A percentile compares a stretch with the other conserved stretches of the same genome.
phyloP scores from a whole-genome alignment of 805 yeast species.

The Crinitomyces ghanaensis region DNA sequence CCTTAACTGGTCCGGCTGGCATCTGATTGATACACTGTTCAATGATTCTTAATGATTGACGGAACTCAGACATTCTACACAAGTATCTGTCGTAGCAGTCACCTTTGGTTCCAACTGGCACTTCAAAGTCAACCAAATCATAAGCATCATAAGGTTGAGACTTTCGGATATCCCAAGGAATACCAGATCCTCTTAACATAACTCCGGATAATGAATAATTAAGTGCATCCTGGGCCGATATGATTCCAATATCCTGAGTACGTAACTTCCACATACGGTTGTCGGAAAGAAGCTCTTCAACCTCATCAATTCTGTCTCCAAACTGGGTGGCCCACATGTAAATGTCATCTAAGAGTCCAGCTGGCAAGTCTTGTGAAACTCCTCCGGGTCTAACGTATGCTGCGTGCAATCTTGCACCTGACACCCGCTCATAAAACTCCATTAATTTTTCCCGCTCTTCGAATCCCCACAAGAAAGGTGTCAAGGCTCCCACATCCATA shows the following conservation, averaged over 20 bases:
- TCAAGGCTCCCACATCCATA: conserved; percentile 90
- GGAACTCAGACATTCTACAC: conserved; percentile 82
- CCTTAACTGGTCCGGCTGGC: conserved; percentile 88
- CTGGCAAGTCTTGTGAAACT: conserved; percentile 78
- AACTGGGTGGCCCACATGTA: conserved; percentile 96
- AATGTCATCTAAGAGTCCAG: conserved; percentile 77
- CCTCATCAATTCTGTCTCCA: conserved; percentile 85
- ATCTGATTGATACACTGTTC: conserved; percentile 84
- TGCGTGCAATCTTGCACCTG: conserved; percentile 82
- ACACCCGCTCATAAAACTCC: conserved; percentile 86
- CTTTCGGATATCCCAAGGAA: conserved; percentile 78
- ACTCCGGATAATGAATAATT: conserved; percentile 75
- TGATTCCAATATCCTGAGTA: conserved; percentile 67
- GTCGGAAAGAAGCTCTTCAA: conserved; percentile 79
- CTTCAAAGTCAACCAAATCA: conserved; percentile 73
- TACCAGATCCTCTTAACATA: conserved; percentile 85
- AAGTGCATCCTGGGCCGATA: conserved; percentile 78
- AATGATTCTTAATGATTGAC: conserved; percentile 80
- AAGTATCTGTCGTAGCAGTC: conserved; percentile 88
- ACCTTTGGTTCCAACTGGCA: conserved; percentile 78
- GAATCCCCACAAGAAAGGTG: conserved; percentile 90
- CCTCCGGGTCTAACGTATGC: conserved; percentile 91
- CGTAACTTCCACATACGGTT: conserved; percentile 89
- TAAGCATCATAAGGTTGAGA: conserved; percentile 86
- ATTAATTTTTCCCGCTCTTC: conserved; percentile 87